Percentiles rank a stretch among this genome's conserved stretches.
phyloP scores from a whole-genome alignment of 352 stramenopile genomes.

The Achlya hypogyna region DNA sequence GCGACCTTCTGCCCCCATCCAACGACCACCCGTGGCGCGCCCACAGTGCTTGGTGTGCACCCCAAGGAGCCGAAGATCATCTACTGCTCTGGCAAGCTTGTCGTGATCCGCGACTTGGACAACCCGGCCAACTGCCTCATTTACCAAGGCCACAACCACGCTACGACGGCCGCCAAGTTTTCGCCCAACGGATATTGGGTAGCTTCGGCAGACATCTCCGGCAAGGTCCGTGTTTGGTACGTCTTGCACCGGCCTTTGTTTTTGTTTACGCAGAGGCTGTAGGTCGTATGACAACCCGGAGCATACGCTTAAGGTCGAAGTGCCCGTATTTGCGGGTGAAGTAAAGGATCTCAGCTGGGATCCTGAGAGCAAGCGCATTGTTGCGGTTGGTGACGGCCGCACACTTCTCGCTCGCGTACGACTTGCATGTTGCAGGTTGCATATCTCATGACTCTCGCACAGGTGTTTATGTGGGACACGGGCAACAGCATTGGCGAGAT shows the following conservation, averaged over 20 bases:
- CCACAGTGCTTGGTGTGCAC: slow-evolving; percentile 62
- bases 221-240: slow-evolving; percentile 91
- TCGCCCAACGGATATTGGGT: slow-evolving; percentile 93
- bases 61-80: slow-evolving; percentile 85
- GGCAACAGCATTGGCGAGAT: slow-evolving; percentile 93
- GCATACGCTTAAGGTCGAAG: slow-evolving; percentile 92
- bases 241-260: background rate
- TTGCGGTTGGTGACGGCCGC: slow-evolving; percentile 80
- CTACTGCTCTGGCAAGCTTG: slow-evolving; percentile 87
- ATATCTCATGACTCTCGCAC: background rate
- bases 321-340: slow-evolving; percentile 79
- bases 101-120: slow-evolving; percentile 83
- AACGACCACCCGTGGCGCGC: slow-evolving; percentile 56
- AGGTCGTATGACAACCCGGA: slow-evolving; percentile 94
- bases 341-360: slow-evolving; percentile 95
- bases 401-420: slow-evolving; percentile 49
- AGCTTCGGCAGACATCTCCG: slow-evolving; percentile 80
- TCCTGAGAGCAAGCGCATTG: slow-evolving; percentile 91
- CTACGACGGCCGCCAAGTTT: slow-evolving; percentile 89
- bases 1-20: slow-evolving; percentile 56
- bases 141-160: slow-evolving; percentile 92
- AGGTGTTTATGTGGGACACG: slow-evolving; percentile 95
- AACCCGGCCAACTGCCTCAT: slow-evolving; percentile 85
- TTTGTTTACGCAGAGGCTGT: background rate
- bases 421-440: background rate